phyloP scores from a whole-genome alignment of 306 rosid genomes.

The peach (Prunus persica) region DNA sequence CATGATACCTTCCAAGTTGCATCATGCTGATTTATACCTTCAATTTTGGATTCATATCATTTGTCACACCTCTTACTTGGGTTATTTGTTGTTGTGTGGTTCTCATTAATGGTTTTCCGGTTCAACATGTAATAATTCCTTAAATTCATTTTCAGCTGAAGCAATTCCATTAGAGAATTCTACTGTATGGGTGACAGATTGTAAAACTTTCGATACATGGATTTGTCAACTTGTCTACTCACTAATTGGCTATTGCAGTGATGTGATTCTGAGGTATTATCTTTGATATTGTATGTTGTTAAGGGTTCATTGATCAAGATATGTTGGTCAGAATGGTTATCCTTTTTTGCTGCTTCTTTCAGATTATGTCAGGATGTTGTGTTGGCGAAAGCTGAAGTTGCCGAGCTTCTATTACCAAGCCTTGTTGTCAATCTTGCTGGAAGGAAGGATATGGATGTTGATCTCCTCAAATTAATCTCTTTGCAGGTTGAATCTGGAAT shows the following conservation, averaged over 20 bases:
- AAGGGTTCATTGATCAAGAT: neutral
- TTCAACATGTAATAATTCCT: slow-evolving; percentile 15
- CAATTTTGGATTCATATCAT: neutral
- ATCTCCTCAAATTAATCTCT: slow-evolving; percentile 63
- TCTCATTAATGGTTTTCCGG: neutral
- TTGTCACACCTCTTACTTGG: neutral
- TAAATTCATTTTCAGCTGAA: slow-evolving; percentile 49
- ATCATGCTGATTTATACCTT: neutral
- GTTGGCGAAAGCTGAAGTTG: slow-evolving; percentile 71
- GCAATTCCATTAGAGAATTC: slow-evolving; percentile 61
- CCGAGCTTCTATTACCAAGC: slow-evolving; percentile 82
- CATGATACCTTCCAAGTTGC: neutral
- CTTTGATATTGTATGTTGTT: neutral
- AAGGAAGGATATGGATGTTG: slow-evolving; percentile 64
- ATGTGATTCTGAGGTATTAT: slow-evolving; percentile 71
- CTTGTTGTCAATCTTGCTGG: slow-evolving; percentile 73
- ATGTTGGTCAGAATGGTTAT: neutral
- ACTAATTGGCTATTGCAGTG: slow-evolving; percentile 64
- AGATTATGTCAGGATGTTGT: slow-evolving; percentile 90
- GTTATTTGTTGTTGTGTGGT: slow-evolving; percentile 8
- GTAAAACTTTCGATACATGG: slow-evolving; percentile 81
- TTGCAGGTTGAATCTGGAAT: slow-evolving; percentile 49
- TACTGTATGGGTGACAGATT: slow-evolving; percentile 59
- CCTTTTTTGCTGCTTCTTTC: slow-evolving; percentile 20
- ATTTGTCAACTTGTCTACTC: slow-evolving; percentile 76